phyloP scores from a whole-genome alignment of 2,329 filamentous ascomycete genomes.

The Zasmidium angulare region DNA sequence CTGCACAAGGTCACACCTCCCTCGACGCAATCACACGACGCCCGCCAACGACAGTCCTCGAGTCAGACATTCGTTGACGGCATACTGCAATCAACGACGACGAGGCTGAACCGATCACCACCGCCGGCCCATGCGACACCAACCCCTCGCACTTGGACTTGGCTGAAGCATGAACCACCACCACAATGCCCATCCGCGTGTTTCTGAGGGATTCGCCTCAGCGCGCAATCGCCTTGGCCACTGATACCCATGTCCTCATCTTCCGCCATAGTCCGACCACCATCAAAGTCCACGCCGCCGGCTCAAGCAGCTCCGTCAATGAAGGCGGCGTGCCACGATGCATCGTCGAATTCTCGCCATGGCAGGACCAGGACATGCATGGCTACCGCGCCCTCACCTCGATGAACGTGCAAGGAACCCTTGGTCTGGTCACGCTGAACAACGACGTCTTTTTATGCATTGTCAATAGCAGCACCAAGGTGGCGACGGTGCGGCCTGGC shows the following conservation, averaged over 20 bases:
- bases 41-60: neutral
- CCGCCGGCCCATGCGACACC: neutral
- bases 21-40: neutral
- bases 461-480: slow-evolving; percentile 74
- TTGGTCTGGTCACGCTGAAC: slow-evolving; percentile 81
- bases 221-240: slow-evolving; percentile 83
- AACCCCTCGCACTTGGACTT: neutral
- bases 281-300: slow-evolving; percentile 59
- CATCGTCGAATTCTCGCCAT: slow-evolving; percentile 81
- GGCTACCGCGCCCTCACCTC: slow-evolving; percentile 76
- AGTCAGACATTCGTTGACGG: neutral
- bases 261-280: slow-evolving; percentile 73
- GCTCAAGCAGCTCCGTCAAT: slow-evolving; percentile 35
- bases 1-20: neutral
- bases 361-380: slow-evolving; percentile 64
- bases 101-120: neutral
- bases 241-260: slow-evolving; percentile 75
- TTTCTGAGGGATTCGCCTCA: slow-evolving; percentile 83
- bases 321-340: slow-evolving; percentile 58
- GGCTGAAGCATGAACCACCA: neutral
- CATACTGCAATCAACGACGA: neutral
- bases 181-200: slow-evolving; percentile 66
- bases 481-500: slow-evolving; percentile 79
- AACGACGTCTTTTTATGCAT: slow-evolving; percentile 89
- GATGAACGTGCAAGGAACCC: slow-evolving; percentile 76